Evolutionary conservation across 371 early-diverging fungal species (phyloP), one percentile per base, ranked within the genome.

Genomic region (Rhizomucor miehei): DNA sequence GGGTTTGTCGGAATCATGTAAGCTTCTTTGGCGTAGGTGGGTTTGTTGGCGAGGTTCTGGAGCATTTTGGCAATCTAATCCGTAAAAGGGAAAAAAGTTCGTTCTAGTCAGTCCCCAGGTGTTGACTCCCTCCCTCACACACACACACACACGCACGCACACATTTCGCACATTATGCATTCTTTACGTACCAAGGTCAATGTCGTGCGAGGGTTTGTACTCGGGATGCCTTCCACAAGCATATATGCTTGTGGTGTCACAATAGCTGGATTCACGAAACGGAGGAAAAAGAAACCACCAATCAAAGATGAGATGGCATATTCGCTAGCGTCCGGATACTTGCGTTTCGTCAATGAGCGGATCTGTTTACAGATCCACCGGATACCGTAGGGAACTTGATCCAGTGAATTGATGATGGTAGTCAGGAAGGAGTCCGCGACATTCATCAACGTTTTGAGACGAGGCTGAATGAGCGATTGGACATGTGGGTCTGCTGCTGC

Each of bases 301-400:
- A 95, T 93, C 29, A 94, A 75, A 29, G 95, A 92, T 62, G 91
- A 90, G 24, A 93, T 89, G 24, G 87, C 87, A 48, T 79, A 75
- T 51, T 93, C 93, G 13, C 89, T 78, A 8, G 91, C 89, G 36
- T 93, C 85, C 1, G 95, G 93, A 71, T 88, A 95, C 70, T 88
- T 89, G 52, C 89, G 63, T 85, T 90, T 91, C 5, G 94, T 90
- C 61, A 95, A 67, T 9, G 87, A 87, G 20, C 88, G 77, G 69
- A 95, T 95, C 73, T 95, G 94, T 64, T 95, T 95, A 72, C 96
- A 95, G 47, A 95, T 92, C 95, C 95, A 95, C 29, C 94, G 81
- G 62, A 95, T 95, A 34, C 95, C 96, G 57, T 92, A 94, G 0
- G 96, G 96, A n/a, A 91, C 89, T 56, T 87, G 82, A 49, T 93